These are phyloP conservation scores for Debaryomyces psychrophilus DNA, from an alignment of 1,139 yeast genomes.

Conservation along the genomic window DNA sequence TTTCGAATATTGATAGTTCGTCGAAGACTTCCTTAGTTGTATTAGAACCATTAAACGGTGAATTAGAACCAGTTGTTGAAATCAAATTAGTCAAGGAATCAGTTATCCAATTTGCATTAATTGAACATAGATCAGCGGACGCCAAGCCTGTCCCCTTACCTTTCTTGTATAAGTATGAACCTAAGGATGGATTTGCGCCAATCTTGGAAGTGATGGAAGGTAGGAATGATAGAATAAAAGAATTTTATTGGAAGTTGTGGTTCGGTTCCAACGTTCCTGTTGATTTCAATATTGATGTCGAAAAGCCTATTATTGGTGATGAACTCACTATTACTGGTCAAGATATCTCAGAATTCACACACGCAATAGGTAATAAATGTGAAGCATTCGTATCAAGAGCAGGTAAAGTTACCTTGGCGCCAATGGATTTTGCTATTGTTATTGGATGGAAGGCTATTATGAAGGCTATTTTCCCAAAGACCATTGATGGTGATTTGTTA, in stretches of 20 bases:
- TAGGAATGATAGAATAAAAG: conserved; percentile 90
- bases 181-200: conserved; percentile 92
- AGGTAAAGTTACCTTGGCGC: conserved; percentile 85
- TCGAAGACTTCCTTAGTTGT: conserved; percentile 64
- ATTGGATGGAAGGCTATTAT: conserved; percentile 98
- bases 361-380: conserved; percentile 95
- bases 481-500: conserved; percentile 94
- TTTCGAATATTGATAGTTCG: conserved; percentile 53
- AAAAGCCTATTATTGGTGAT: conserved; percentile 72
- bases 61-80: conserved; percentile 67
- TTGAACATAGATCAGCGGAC: conserved; percentile 89
- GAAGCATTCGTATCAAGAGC: conserved; percentile 92
- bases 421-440: conserved; percentile 99
- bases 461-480: conserved; percentile 94
- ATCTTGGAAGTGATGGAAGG: conserved; percentile 86
- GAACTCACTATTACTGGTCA: conserved; percentile 69
- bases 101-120: conserved; percentile 68
- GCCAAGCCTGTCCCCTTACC: conserved; percentile 72
- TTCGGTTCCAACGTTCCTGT: conserved; percentile 66
- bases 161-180: conserved; percentile 76
- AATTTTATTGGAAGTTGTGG: conserved; percentile 98
- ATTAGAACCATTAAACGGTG: conserved; percentile 74
- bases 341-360: conserved; percentile 90
- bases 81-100: conserved; percentile 52
- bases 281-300: conserved; percentile 69